phyloP scores from a whole-genome alignment of 805 yeast genomes.

The Monosporozyma aerobia region DNA sequence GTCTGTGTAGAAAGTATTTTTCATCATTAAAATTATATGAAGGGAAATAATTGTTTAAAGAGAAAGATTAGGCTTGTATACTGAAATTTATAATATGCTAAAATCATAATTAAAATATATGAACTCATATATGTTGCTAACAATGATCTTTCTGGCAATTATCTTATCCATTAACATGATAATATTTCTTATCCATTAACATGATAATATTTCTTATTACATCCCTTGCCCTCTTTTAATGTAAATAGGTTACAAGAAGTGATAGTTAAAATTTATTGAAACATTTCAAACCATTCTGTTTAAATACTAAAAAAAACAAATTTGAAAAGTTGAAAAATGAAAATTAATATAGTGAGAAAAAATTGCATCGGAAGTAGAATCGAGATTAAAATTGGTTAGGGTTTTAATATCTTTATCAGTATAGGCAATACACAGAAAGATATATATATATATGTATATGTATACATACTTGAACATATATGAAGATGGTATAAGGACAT shows the following conservation, averaged over 20 bases:
- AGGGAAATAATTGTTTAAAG: neutral
- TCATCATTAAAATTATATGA: slow-evolving; percentile 21
- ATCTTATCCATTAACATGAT: neutral
- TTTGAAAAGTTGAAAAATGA: neutral
- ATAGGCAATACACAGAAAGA: too few species aligned
- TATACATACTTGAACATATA: too few species aligned
- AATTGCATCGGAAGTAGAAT: neutral
- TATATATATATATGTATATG: neutral
- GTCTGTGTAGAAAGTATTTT: slow-evolving; percentile 30
- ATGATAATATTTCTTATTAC: neutral
- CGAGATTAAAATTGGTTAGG: neutral
- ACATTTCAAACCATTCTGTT: neutral
- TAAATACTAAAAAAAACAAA: neutral
- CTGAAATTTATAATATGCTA: neutral
- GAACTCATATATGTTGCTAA: neutral
- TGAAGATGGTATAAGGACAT: neutral
- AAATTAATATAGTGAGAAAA: neutral
- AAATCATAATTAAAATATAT: neutral
- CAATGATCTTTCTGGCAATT: neutral
- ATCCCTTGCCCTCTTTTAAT: neutral
- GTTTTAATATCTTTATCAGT: neutral
- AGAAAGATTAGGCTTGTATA: neutral
- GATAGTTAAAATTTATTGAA: neutral
- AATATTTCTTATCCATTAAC: neutral
- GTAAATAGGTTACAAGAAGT: neutral